Evolutionary conservation across 2,329 filamentous ascomycete genomes (phyloP), one percentile per base, ranked within the genome.

Genomic region (Fusarium tanahbumbuense): DNA sequence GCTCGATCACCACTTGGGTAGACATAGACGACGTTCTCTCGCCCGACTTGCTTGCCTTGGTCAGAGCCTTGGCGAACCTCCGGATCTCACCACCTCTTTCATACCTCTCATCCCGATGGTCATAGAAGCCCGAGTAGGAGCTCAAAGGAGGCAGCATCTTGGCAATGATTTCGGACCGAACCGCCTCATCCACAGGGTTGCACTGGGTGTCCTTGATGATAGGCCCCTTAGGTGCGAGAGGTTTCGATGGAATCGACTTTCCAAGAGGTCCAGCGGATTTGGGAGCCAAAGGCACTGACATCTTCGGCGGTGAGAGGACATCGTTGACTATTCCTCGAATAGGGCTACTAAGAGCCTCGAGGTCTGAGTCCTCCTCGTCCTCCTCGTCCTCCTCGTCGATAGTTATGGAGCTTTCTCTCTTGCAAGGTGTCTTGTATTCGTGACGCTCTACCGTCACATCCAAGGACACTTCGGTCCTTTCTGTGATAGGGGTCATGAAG

Each of bases 401-500:
- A 25, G 57, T 61, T 5, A 54, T 65, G 5, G 73, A 66, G 9
- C 73, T 75, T 57, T 82, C 76, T 63, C 77, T 86, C 73, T 90
- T 91, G 73, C 89, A 93, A 18, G 94, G 94, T 7, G 93, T 97
- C 81, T 96, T 97, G 50, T 89, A 86, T 86, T 86, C 78, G 87
- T 87, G 72, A 83, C 84, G 81, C 55, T 88, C 85, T 28, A 87
- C 89, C 7, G 88, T 87, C 44, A 91, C 81, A 37, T 91, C 91
- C 8, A 98, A 82, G 1, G 94, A 98, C 13, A 91, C 92, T 80
- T 99, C 96, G 0, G 96, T 99, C 74, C 93, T 91, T 80, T 99
- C 96, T 2, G 96, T 95, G 71, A 99, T 99, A 3, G 96, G 96
- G 0, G 96, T 99, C 96, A 99, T 98, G 79, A 98, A 99, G 5